phyloP scores from a whole-genome alignment of 192 early-diverging fungal species.

The Globomyces pollinis-pini region DNA sequence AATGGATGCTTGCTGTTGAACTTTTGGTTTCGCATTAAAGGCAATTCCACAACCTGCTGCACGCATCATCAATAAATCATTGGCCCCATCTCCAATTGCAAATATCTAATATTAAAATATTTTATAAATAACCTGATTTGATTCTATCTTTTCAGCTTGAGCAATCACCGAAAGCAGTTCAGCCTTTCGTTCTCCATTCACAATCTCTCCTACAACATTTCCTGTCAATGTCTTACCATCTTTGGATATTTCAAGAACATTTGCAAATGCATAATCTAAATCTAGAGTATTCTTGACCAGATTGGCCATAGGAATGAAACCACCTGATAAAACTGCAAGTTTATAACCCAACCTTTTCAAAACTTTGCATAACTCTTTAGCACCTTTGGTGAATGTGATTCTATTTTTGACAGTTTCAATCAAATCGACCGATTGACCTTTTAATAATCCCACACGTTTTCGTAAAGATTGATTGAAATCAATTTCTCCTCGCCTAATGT shows the following conservation, averaged over 20 bases:
- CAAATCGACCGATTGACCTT: constrained; percentile 74
- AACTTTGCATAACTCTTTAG: constrained; percentile 77
- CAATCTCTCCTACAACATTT: constrained; percentile 79
- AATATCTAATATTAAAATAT: constrained; percentile 54
- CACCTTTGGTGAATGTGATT: constrained; percentile 84
- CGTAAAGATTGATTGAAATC: constrained; percentile 92
- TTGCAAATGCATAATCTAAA: constrained; percentile 97
- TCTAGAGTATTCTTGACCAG: constrained; percentile 86
- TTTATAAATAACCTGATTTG: constrained; percentile 59
- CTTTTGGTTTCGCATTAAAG: constrained; percentile 96
- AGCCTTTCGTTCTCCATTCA: constrained; percentile 87
- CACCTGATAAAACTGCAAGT: constrained; percentile 92
- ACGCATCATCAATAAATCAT: constrained; percentile 91
- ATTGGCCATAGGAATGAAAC: constrained; percentile 87
- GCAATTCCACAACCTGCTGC: constrained; percentile 93
- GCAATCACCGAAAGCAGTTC: constrained; percentile 94
- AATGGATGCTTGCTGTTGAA: constrained; percentile 80
- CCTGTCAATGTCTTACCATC: constrained; percentile 58
- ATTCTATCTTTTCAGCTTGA: constrained; percentile 77
- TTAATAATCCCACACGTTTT: constrained; percentile 77
- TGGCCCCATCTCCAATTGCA: constrained; percentile 97
- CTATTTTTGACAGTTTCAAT: constrained; percentile 68
- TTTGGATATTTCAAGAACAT: constrained; percentile 43
- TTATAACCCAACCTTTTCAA: constrained; percentile 91
- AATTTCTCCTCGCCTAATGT: constrained; percentile 98